Evolutionary conservation across 352 stramenopile genomes (phyloP).

Genomic region (Elongisporangium prolatum): DNA sequence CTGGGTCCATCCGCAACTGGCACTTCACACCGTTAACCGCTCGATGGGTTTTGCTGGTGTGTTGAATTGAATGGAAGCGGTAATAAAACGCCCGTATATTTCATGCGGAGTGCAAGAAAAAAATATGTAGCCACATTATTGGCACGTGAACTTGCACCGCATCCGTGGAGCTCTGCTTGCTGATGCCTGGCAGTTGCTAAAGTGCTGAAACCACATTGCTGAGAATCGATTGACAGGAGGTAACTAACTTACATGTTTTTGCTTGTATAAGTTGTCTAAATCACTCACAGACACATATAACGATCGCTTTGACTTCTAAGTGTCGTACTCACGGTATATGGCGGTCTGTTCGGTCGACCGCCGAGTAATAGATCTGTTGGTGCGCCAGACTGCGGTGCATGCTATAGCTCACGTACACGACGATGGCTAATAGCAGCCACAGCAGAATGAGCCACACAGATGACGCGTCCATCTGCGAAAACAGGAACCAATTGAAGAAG

Average conservation of each 20-base stretch:
- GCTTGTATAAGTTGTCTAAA: background rate
- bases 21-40: background rate
- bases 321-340: background rate
- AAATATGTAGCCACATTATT: background rate
- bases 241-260: background rate
- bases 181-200: too few species aligned
- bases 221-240: background rate
- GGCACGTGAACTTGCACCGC: too few species aligned
- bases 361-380: conserved; percentile 52
- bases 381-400: conserved; percentile 62
- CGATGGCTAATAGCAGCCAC: conserved; percentile 65
- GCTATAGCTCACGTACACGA: conserved; percentile 70
- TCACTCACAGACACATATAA: background rate
- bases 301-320: background rate
- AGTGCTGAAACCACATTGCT: too few species aligned
- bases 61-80: background rate
- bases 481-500: conserved; percentile 88
- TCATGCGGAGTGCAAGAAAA: background rate
- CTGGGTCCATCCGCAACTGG: conserved; percentile 37
- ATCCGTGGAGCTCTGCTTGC: too few species aligned
- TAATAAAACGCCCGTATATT: background rate
- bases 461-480: conserved; percentile 69
- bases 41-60: background rate
- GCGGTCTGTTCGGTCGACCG: background rate
- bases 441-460: conserved; percentile 60